Evolutionary conservation across 306 rosid genomes (phyloP).

Genomic region (Astragalus glycyphyllos): DNA sequence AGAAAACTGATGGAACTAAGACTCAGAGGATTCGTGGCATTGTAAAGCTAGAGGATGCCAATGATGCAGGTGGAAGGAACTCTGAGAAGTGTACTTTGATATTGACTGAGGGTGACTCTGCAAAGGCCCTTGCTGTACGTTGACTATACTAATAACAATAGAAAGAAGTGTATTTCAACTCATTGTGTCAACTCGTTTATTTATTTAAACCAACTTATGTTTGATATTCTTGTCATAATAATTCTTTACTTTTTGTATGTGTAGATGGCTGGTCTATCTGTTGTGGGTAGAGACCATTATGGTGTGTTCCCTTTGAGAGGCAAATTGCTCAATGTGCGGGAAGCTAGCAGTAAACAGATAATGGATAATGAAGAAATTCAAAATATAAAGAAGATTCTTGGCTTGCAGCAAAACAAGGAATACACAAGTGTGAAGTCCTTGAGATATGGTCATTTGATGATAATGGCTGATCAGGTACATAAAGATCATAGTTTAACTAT

Average conservation of each 20-base stretch:
- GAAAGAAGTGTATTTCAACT: not conserved
- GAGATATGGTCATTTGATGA: constrained; percentile 97
- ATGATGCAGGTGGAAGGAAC: constrained; percentile 88
- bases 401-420: constrained; percentile 90
- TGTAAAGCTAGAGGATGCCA: constrained; percentile 90
- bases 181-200: not conserved
- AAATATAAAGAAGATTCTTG: constrained; percentile 87
- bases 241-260: not conserved
- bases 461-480: constrained; percentile 95
- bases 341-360: constrained; percentile 84
- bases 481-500: not conserved
- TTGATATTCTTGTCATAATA: constrained; percentile 15
- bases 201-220: not conserved
- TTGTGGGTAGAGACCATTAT: constrained; percentile 87
- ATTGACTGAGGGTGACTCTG: constrained; percentile 97
- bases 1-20: constrained; percentile 93
- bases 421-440: constrained; percentile 67
- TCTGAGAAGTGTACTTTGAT: constrained; percentile 92
- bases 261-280: constrained; percentile 97
- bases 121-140: constrained; percentile 97
- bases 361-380: constrained; percentile 88
- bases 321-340: constrained; percentile 92
- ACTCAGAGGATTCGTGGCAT: constrained; percentile 84
- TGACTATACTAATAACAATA: not conserved
- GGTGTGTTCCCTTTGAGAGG: constrained; percentile 97